Percentiles rank a stretch among this genome's conserved stretches.
These are phyloP conservation scores for Scenedesmus sp. DNA, from an alignment of 163 green algal genomes.

Conservation along the genomic window DNA sequence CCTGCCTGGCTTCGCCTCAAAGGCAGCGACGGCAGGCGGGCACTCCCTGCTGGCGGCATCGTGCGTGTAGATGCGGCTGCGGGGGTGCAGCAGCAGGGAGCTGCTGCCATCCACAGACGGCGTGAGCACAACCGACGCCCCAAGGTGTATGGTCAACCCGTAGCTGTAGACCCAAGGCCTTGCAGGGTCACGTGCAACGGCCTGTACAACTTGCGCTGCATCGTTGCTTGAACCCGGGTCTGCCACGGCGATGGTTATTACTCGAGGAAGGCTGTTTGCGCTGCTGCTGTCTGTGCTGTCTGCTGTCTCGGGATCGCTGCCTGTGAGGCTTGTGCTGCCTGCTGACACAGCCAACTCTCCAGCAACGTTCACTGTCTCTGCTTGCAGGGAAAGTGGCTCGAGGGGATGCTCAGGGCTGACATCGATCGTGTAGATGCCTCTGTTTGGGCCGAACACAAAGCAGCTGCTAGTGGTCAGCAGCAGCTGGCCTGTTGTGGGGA, in stretches of 20 bases:
- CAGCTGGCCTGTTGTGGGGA: background rate
- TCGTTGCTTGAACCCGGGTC: background rate
- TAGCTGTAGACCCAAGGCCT: background rate
- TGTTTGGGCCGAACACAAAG: conserved; percentile 1
- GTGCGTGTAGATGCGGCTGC: background rate
- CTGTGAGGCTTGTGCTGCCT: background rate
- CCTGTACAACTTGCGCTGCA: background rate
- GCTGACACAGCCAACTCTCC: background rate
- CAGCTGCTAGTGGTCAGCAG: background rate
- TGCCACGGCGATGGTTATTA: background rate
- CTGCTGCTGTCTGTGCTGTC: background rate
- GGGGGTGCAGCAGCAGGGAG: conserved; percentile 7
- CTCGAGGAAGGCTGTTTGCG: background rate
- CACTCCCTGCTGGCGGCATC: background rate
- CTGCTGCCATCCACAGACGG: background rate
- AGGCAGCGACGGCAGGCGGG: background rate
- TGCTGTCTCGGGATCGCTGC: background rate
- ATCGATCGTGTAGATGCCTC: background rate
- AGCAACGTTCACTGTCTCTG: background rate
- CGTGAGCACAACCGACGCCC: conserved; percentile 23
- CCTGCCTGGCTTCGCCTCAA: conserved; percentile 2
- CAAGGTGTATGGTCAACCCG: conserved; percentile 22
- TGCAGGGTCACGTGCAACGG: background rate
- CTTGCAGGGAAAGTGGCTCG: conserved; percentile 3
- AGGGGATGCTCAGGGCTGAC: background rate